Conservation (phyloP, 192 early-diverging fungal species). For the Jimgerdemannia flammicorona region DNA sequence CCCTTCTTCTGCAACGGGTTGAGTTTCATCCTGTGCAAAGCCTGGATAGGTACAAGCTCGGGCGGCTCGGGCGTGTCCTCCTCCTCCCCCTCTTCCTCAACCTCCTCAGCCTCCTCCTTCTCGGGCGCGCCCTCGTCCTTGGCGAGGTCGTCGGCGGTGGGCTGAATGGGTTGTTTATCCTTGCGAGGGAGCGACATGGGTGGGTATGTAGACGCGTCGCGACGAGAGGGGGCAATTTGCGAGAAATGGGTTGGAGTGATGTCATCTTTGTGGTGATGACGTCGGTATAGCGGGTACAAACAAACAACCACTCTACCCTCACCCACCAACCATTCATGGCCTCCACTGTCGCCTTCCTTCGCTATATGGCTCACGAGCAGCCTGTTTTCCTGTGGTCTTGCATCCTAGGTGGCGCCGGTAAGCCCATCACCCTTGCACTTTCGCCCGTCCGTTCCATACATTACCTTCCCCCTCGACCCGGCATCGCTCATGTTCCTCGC, state of each 20-base stretch:
- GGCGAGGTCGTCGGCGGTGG: background rate
- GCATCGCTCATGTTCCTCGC: background rate
- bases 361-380: conserved; percentile 1
- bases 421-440: background rate
- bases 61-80: background rate
- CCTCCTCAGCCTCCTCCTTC: background rate
- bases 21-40: background rate
- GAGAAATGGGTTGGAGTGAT: background rate
- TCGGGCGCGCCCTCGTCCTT: background rate
- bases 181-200: background rate
- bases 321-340: background rate
- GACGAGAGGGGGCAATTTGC: background rate
- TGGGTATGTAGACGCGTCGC: background rate
- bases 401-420: background rate
- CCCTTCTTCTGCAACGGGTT: background rate
- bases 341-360: background rate
- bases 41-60: background rate
- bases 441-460: background rate
- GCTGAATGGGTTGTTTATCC: background rate
- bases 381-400: conserved; percentile 1
- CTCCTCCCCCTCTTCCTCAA: background rate
- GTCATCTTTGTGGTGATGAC: background rate
- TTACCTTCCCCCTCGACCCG: background rate
- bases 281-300: background rate
- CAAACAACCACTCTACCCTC: background rate